These are phyloP conservation scores for Castanea sativa DNA, from an alignment of 306 rosid genomes.

Conservation along the genomic window DNA sequence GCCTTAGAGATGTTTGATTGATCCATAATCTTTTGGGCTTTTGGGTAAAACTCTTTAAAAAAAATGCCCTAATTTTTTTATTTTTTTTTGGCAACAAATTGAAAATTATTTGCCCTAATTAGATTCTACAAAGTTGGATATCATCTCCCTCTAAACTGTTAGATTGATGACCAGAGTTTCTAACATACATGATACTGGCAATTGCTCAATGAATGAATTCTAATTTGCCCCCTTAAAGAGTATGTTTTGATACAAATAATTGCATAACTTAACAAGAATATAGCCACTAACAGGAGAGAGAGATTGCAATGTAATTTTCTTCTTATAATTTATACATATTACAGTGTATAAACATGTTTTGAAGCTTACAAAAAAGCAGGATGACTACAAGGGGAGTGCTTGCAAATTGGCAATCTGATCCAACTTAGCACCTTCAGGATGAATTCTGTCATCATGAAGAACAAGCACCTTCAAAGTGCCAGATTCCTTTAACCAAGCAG, in stretches of 20 bases:
- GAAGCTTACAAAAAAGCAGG: not conserved
- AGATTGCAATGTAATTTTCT: not conserved
- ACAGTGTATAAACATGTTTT: not conserved
- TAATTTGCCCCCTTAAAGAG: not conserved
- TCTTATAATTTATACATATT: not conserved
- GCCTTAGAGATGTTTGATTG: no score
- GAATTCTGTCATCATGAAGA: conserved; percentile 57
- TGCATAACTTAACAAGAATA: not conserved
- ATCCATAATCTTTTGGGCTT: no score
- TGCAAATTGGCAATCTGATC: conserved; percentile 35
- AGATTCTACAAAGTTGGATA: no score
- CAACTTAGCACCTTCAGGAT: conserved; percentile 28
- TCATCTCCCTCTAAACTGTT: no score
- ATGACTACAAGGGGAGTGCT: conserved; percentile 42
- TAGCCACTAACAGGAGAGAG: not conserved
- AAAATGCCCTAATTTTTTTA: no score
- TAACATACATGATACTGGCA: no score
- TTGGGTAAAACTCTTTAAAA: no score
- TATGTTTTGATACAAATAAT: not conserved
- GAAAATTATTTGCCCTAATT: no score
- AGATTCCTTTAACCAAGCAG: conserved; percentile 73
- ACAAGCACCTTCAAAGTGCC: conserved; percentile 59
- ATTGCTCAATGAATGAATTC: not conserved
- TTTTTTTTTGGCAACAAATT: no score
- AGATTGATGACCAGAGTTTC: no score